phyloP scores from a whole-genome alignment of 2,329 filamentous ascomycete species.

The Cercospora sojina region DNA sequence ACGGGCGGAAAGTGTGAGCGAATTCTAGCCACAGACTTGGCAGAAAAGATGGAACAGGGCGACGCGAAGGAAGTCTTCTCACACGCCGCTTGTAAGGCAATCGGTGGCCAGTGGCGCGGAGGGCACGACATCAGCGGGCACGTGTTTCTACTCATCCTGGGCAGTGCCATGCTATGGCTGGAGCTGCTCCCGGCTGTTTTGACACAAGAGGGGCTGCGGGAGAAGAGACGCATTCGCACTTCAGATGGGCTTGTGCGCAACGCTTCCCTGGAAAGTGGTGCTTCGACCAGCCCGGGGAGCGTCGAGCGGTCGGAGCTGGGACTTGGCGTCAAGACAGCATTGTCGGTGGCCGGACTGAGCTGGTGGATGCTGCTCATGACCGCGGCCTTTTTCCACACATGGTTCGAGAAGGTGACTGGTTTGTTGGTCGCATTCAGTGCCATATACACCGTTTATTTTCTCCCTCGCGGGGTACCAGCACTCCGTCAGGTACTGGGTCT shows the following conservation, averaged over 20 bases:
- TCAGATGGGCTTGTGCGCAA: slow-evolving; percentile 60
- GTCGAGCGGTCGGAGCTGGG: slow-evolving; percentile 28
- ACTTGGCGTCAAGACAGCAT: slow-evolving; percentile 55
- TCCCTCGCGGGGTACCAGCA: slow-evolving; percentile 46
- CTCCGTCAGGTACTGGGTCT: slow-evolving; percentile 47
- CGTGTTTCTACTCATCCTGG: slow-evolving; percentile 86
- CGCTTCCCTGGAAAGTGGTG: slow-evolving; percentile 44
- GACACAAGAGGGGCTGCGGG: slow-evolving; percentile 48
- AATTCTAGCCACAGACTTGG: slow-evolving; percentile 46
- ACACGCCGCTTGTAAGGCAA: slow-evolving; percentile 75
- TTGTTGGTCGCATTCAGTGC: slow-evolving; percentile 49
- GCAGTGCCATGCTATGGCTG: slow-evolving; percentile 76
- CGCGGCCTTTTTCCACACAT: slow-evolving; percentile 96
- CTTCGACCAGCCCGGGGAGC: slow-evolving; percentile 42
- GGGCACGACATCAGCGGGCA: slow-evolving; percentile 96
- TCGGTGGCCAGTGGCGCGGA: slow-evolving; percentile 83
- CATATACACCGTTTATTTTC: slow-evolving; percentile 50
- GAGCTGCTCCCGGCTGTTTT: slow-evolving; percentile 69
- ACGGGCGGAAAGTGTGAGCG: slow-evolving; percentile 82
- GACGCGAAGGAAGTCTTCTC: slow-evolving; percentile 59
- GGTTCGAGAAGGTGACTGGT: slow-evolving; percentile 80
- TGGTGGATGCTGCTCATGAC: slow-evolving; percentile 99
- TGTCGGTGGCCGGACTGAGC: slow-evolving; percentile 66
- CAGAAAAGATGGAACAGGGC: slow-evolving; percentile 43
- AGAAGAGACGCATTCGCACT: slow-evolving; percentile 67